Evolutionary conservation across 768 basidiomycete genomes (phyloP), one percentile per base, ranked within the genome.

Genomic region (Daedaleopsis sinensis): DNA sequence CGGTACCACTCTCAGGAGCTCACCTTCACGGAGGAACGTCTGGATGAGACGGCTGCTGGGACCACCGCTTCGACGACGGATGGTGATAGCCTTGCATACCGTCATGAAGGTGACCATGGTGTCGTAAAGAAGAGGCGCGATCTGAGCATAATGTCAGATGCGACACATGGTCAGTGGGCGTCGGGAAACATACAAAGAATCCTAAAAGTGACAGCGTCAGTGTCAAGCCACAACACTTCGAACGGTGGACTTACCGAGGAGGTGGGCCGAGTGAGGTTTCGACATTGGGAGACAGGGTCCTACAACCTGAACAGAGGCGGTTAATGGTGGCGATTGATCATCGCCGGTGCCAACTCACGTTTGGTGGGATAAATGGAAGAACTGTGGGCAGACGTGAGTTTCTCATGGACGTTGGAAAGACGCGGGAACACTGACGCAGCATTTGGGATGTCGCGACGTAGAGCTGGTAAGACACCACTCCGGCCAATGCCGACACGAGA

Each of bases 221-320:
- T 11, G 15, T 37, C 6, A 11, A 36, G 24, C 19, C 9, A 12
- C 38, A 19, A 2, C 9, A 19, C 85, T 64, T 83, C 82, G 84
- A 62, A 42, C 57, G 13, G 60, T 44, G 24, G 18, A 67, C 79
- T 53, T 72, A 90, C 90, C 90, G 55, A 93, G 82, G 67, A 93
- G 78, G 78, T 93, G 90, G 11, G 90, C 90, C 4, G 90, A 91
- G 71, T 90, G 90, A 36, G 90, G 90, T 71, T 89, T 91, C 38
- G 91, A 91, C 79, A 81, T 87, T 0, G 91, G 91, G 66, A 92
- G 84, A 73, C 91, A 93, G 43, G 91, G 91, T 0, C 91, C 91
- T 58, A 71, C 74, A 19, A 75, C 74, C 83, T 84, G 43, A 16
- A 16, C 51, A 23, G 5, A 1, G 1, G 10, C 3, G 15, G 39